Base-by-base conservation (phyloP, 495 filamentous ascomycete genomes). In the Xylaria sp. region DNA sequence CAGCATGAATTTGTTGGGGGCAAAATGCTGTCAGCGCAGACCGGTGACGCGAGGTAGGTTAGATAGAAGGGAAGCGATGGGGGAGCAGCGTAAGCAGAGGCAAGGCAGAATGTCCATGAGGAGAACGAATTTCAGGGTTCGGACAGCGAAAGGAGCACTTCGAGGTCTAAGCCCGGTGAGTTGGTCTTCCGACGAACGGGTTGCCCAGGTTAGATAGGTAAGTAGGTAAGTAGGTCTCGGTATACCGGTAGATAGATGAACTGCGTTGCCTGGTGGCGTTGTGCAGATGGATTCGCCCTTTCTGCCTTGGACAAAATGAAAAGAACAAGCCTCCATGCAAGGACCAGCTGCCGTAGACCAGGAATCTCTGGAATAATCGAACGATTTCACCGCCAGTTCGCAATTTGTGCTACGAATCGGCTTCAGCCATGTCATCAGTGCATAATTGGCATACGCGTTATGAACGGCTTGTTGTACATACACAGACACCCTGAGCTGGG, bases 361-460 rank as follows among this genome's bases (percentile, higher is more conserved):
- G 37, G 61, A 19, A 31, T 31, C 3, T n/a, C 40, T 29, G 15
- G 62, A 37, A 66, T 50, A 52, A 66, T 66, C 62, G 62, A 66
- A 66, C 44, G 43, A 66, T 66, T 21, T 52, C 62, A 66, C 62
- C 44, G 62, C 44, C 31, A 37, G 31, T 44, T 24, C 44, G 62
- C 44, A 37, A 37, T 44, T 37, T 17, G 19, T 50, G 29, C 44
- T 62, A 37, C 62, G 62, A 66, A 66, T 66, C 17, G 62, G 31
- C 44, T 44, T 31, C 31, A 52, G 40, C 62, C 62, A 66, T 66
- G 62, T 52, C 62, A 66, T 37, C 24, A 44, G 44, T 66, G 62
- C 62, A 66, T 66, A 37, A 19, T 52, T 52, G 44, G 17, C 17
- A 48, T 64, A 46, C 61, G 12, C 29, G 41, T 46, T 31, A 46